Percentiles rank a stretch among this genome's conserved stretches.
phyloP scores from a whole-genome alignment of 345 rosid species.

The Salix arbutifolia region DNA sequence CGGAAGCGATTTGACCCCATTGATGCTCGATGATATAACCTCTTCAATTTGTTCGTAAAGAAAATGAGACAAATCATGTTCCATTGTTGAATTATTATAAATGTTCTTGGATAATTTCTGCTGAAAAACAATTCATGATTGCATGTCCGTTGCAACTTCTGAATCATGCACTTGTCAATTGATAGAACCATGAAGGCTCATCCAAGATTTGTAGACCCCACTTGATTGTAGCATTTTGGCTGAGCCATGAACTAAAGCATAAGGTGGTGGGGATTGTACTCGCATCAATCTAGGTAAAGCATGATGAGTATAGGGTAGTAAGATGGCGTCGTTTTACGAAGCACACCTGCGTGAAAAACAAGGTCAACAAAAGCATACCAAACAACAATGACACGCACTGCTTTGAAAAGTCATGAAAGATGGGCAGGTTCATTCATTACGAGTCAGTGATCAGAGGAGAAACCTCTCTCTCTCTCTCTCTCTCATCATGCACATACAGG shows the following conservation, averaged over 20 bases:
- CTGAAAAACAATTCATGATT: too few relatives aligned
- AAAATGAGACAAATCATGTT: too few relatives aligned
- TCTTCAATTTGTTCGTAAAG: too few relatives aligned
- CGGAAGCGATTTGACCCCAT: too few relatives aligned
- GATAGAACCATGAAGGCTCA: not conserved
- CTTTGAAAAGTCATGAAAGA: conserved; percentile 20
- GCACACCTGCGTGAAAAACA: not conserved
- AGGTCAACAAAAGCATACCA: conserved; percentile 6
- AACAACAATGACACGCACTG: not conserved
- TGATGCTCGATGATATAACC: too few relatives aligned
- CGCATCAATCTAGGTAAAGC: not conserved
- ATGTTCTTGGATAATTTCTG: too few relatives aligned
- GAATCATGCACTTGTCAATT: too few relatives aligned
- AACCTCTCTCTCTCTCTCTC: conserved; percentile 4
- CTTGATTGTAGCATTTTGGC: not conserved
- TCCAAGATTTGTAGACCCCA: not conserved
- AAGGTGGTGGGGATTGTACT: too few relatives aligned
- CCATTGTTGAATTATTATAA: too few relatives aligned
- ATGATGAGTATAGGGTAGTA: not conserved
- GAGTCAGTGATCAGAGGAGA: not conserved
- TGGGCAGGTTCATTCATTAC: conserved; percentile 26
- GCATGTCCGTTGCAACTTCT: too few relatives aligned
- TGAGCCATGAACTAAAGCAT: not conserved
- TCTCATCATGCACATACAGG: not conserved
- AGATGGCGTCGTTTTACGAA: not conserved